Percentiles rank a stretch among this genome's conserved stretches.
Evolutionary conservation across 164 flowering plant genomes (phyloP).

Genomic region (Chloranthus sessilifolius): DNA sequence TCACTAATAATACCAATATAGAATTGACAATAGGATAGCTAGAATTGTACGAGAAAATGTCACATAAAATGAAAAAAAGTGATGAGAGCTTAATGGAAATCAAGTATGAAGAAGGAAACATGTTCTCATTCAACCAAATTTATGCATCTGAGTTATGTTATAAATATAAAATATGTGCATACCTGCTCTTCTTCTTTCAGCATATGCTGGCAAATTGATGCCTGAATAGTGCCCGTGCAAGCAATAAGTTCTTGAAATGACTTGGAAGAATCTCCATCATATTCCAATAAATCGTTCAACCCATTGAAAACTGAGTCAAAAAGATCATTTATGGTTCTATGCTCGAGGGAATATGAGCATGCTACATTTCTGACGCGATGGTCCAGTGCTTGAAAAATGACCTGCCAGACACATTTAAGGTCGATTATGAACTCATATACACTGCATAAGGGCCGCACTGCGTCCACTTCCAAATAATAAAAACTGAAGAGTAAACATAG

Average conservation of each 20-base stretch:
- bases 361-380: constrained; percentile 47
- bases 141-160: background rate
- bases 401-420: constrained; percentile 35
- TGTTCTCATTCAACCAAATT: too few relatives aligned
- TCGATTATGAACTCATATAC: constrained; percentile 2
- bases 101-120: too few relatives aligned
- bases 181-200: constrained; percentile 91
- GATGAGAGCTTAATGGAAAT: too few relatives aligned
- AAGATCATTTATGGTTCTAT: constrained; percentile 43
- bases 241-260: constrained; percentile 43
- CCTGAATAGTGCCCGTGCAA: constrained; percentile 43
- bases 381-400: constrained; percentile 66
- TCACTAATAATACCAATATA: too few relatives aligned
- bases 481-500: background rate
- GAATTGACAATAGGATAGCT: too few relatives aligned
- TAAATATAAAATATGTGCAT: background rate
- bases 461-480: background rate
- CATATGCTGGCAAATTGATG: constrained; percentile 68
- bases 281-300: constrained; percentile 33
- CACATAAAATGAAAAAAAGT: background rate
- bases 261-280: constrained; percentile 19
- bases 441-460: background rate
- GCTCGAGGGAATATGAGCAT: constrained; percentile 64
- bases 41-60: too few relatives aligned
- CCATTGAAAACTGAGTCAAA: constrained; percentile 42